Conservation (phyloP, 306 rosid species). For the Acacia crassicarpa region DNA sequence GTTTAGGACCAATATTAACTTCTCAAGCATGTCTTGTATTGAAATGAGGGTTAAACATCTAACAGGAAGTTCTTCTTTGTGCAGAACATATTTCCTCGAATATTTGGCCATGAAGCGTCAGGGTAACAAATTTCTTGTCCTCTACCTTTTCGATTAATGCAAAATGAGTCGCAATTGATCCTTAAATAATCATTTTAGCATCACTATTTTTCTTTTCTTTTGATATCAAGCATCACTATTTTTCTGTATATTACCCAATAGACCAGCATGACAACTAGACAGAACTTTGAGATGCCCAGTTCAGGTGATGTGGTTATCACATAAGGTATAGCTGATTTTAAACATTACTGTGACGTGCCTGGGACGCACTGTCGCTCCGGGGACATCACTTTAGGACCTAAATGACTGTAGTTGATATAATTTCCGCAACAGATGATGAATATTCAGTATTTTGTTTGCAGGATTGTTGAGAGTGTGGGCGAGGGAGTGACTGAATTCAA, state of each 20-base stretch:
- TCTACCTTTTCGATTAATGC: constrained; percentile 15
- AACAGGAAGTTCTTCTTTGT: constrained; percentile 31
- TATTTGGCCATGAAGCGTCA: constrained; percentile 96
- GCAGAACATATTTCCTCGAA: constrained; percentile 95
- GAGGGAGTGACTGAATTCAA: constrained; percentile 75
- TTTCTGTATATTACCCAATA: neutral
- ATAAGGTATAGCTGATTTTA: neutral
- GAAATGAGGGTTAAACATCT: neutral
- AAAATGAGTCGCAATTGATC: neutral
- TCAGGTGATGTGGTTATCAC: neutral
- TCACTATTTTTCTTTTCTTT: neutral
- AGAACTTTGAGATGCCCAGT: neutral
- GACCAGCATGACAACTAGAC: neutral
- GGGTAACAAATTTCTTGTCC: constrained; percentile 53
- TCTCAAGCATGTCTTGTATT: too few species aligned
- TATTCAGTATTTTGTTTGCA: constrained; percentile 38
- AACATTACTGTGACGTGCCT: neutral
- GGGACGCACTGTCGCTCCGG: neutral
- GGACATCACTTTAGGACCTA: constrained; percentile 10
- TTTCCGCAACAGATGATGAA: constrained; percentile 13
- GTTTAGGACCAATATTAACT: too few species aligned
- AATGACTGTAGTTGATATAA: neutral
- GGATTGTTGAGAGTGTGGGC: constrained; percentile 96
- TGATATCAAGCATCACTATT: neutral
- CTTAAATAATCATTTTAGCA: constrained; percentile 11